These are phyloP conservation scores for Capsella rubella DNA, from an alignment of 441 rosid genomes.

Conservation along the genomic window DNA sequence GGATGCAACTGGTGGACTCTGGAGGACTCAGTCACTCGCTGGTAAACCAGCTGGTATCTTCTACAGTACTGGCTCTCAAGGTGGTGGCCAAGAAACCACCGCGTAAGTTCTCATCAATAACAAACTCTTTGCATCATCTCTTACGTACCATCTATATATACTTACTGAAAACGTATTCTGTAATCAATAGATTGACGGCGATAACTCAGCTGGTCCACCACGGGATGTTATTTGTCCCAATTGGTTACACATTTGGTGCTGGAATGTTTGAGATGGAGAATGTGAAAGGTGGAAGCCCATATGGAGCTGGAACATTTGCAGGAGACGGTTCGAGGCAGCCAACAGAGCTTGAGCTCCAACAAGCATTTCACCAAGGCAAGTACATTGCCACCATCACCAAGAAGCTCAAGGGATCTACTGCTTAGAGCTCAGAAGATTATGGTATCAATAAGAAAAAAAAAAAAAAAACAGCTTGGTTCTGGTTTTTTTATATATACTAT, in stretches of 20 bases:
- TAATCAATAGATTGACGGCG: constrained; percentile 63
- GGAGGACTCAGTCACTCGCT: constrained; percentile 90
- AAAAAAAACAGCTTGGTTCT: constrained; percentile 24
- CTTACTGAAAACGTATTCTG: not conserved
- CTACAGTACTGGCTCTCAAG: constrained; percentile 97
- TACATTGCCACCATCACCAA: constrained; percentile 77
- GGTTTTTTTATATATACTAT: not conserved
- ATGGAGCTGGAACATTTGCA: constrained; percentile 91
- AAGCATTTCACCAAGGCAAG: constrained; percentile 97
- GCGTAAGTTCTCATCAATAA: constrained; percentile 58
- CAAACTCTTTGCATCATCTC: constrained; percentile 22
- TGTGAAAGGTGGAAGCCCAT: constrained; percentile 94
- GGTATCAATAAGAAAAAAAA: constrained; percentile 21
- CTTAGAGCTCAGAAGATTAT: constrained; percentile 33
- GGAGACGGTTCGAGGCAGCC: constrained; percentile 93
- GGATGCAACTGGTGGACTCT: constrained; percentile 89
- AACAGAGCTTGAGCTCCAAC: constrained; percentile 75
- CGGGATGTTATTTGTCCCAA: constrained; percentile 92
- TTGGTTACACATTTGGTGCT: constrained; percentile 96
- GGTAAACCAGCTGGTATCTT: constrained; percentile 98
- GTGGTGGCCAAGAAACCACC: constrained; percentile 99
- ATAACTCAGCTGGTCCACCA: constrained; percentile 97
- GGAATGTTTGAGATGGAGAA: constrained; percentile 97
- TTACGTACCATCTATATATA: not conserved
- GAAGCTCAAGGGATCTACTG: constrained; percentile 78